Evolutionary conservation across 495 filamentous ascomycete species (phyloP).

Genomic region (Penicillium alfredii): DNA sequence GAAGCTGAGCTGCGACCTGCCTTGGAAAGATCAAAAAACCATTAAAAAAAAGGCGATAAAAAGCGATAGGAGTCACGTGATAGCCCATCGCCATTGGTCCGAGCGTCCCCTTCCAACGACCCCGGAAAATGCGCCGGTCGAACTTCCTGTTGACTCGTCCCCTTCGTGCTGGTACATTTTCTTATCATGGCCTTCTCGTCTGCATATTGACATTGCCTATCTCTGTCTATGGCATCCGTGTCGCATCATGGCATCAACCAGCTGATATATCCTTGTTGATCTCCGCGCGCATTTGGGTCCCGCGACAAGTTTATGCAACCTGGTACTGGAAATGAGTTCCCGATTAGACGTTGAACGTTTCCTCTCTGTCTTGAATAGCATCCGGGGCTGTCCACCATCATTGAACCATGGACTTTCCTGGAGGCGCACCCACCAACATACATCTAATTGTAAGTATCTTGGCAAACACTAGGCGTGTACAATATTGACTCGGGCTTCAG

Average conservation of each 20-base stretch:
- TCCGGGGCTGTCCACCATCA: constrained; percentile 25
- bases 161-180: too few relatives aligned
- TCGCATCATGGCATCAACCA: constrained; percentile 19
- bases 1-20: constrained; percentile 10
- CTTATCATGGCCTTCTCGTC: background rate
- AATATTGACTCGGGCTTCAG: constrained; percentile 23
- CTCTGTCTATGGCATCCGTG: constrained; percentile 1
- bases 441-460: constrained; percentile 39
- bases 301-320: too few relatives aligned
- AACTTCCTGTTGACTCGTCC: constrained; percentile 28
- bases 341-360: constrained; percentile 19
- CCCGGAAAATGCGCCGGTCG: too few relatives aligned
- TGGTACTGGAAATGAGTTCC: constrained; percentile 37
- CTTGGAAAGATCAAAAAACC: constrained; percentile 46
- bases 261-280: constrained; percentile 15
- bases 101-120: too few relatives aligned
- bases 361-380: constrained; percentile 25
- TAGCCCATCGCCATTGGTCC: constrained; percentile 13
- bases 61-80: constrained; percentile 38
- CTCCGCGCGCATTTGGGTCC: too few relatives aligned
- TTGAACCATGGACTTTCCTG: constrained; percentile 46
- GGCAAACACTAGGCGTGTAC: background rate
- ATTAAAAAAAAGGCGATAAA: constrained; percentile 38
- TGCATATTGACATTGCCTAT: background rate
- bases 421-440: constrained; percentile 42